phyloP scores from a whole-genome alignment of 1,284 basidiomycete species.

The Boletus hoseneyae region DNA sequence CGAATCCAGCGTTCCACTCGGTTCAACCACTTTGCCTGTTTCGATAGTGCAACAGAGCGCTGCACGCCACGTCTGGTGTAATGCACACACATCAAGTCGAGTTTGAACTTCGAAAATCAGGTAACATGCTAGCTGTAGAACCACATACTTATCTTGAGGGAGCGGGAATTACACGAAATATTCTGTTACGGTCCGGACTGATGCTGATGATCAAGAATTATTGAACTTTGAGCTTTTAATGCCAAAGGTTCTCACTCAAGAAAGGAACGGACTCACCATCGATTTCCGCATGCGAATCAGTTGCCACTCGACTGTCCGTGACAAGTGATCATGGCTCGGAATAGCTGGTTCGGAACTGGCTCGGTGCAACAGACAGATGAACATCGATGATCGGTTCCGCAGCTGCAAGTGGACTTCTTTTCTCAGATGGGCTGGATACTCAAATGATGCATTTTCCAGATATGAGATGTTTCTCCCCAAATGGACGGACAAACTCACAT shows the following conservation, averaged over 20 bases:
- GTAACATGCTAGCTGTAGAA: too few species aligned
- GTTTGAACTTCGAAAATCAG: too few species aligned
- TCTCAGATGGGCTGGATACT: neutral
- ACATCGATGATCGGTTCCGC: neutral
- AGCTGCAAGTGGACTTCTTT: neutral
- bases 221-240: neutral
- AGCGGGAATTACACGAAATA: too few species aligned
- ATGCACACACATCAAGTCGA: neutral
- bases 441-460: neutral
- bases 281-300: neutral
- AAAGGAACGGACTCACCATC: neutral
- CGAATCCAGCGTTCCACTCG: neutral
- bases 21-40: too few species aligned
- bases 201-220: neutral
- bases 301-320: neutral
- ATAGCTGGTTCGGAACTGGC: neutral
- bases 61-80: neutral
- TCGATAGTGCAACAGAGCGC: too few species aligned
- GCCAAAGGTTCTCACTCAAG: neutral
- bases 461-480: neutral
- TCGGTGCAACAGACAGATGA: neutral
- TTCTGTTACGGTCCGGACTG: neutral
- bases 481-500: neutral
- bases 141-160: too few species aligned
- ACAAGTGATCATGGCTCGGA: neutral